A percentile compares a stretch with the other conserved stretches of the same genome.
Evolutionary conservation across 176 grass and related monocot species (phyloP).

Genomic region (Musa itinerans): DNA sequence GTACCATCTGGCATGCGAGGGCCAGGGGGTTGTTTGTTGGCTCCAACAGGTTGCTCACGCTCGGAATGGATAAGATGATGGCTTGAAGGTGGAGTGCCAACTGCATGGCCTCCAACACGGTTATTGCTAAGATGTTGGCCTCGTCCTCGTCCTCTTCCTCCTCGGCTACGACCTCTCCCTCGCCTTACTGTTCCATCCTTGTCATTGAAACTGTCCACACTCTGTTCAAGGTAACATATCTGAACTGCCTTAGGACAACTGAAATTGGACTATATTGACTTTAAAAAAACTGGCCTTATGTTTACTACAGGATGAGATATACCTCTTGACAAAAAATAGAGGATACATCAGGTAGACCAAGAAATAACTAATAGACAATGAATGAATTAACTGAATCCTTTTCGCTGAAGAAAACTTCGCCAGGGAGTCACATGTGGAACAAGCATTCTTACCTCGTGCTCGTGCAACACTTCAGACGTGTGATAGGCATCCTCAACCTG

Average conservation of each 20-base stretch:
- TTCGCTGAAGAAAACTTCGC: too few relatives aligned
- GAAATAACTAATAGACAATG: too few relatives aligned
- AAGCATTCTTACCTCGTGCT: constrained; percentile 36
- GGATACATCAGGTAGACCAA: too few relatives aligned
- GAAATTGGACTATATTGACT: too few relatives aligned
- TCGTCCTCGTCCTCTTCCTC: constrained; percentile 50
- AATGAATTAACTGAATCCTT: too few relatives aligned
- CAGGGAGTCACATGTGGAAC: background rate
- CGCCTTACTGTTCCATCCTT: constrained; percentile 37
- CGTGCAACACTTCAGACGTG: constrained; percentile 40
- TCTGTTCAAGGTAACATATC: constrained; percentile 28
- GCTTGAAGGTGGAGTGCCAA: constrained; percentile 42
- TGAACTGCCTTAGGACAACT: too few relatives aligned
- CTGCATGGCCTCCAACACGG: constrained; percentile 23
- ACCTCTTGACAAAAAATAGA: too few relatives aligned
- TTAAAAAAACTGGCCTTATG: too few relatives aligned
- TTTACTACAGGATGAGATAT: too few relatives aligned
- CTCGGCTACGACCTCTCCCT: constrained; percentile 42
- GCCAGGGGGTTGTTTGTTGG: constrained; percentile 65
- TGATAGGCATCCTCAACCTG: constrained; percentile 43
- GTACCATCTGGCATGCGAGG: constrained; percentile 85
- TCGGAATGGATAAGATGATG: constrained; percentile 28
- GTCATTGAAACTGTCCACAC: constrained; percentile 40
- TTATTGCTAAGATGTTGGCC: constrained; percentile 44
- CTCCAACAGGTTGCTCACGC: constrained; percentile 21